Evolutionary conservation across 306 rosid species (phyloP).

Genomic region (Corylus americana): DNA sequence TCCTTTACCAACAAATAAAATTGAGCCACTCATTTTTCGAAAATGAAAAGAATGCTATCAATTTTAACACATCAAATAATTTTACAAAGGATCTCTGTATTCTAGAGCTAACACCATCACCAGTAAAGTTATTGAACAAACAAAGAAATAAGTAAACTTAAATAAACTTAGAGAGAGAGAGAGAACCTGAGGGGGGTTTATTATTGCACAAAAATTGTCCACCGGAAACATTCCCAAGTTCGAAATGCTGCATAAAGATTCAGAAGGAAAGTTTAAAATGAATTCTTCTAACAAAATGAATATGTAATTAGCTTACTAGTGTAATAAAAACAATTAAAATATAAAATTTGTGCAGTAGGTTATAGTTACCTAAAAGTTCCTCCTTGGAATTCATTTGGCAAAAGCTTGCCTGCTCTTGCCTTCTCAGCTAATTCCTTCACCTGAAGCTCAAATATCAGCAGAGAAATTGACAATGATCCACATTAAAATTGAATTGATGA

Average conservation of each 20-base stretch:
- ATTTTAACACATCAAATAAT: neutral
- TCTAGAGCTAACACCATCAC: constrained; percentile 3
- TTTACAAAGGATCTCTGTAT: neutral
- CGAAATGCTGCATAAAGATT: constrained; percentile 80
- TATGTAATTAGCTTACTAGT: neutral
- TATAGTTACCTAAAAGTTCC: constrained; percentile 84
- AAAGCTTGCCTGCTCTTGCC: constrained; percentile 87
- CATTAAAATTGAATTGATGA: neutral
- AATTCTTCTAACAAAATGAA: constrained; percentile 23
- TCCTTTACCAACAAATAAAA: neutral
- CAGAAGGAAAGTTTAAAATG: constrained; percentile 21
- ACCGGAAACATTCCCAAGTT: constrained; percentile 99
- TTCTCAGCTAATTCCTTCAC: constrained; percentile 88
- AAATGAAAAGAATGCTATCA: neutral
- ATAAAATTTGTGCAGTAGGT: neutral
- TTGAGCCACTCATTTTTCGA: neutral
- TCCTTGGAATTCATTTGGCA: constrained; percentile 91
- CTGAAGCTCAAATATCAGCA: constrained; percentile 38
- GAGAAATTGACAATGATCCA: constrained; percentile 10
- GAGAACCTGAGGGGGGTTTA: constrained; percentile 94
- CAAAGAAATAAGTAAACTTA: neutral
- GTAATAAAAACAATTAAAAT: neutral
- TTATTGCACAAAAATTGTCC: constrained; percentile 90
- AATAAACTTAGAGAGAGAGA: constrained; percentile 18
- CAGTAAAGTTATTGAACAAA: neutral